phyloP scores from a whole-genome alignment of 2,329 filamentous ascomycete genomes.

The Aureobasidium leucospermi region DNA sequence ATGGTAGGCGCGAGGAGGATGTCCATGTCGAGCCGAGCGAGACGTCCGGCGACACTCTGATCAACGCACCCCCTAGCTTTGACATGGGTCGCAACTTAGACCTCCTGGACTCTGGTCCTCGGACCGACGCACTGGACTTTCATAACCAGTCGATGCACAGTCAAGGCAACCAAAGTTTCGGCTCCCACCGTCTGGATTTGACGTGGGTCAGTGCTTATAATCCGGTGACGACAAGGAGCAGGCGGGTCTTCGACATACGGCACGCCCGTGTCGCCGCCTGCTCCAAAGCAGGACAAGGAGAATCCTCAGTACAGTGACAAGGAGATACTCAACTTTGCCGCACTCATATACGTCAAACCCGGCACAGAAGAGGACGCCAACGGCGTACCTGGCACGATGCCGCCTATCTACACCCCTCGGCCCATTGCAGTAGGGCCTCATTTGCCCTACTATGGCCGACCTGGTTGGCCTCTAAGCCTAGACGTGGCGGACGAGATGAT shows the following conservation, averaged over 20 bases:
- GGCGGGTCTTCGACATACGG: not conserved
- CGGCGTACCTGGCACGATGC: not conserved
- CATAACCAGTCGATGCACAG: not conserved
- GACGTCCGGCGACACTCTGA: not conserved
- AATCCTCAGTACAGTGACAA: not conserved
- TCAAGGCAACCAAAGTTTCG: too few species aligned
- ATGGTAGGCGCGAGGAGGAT: too few species aligned
- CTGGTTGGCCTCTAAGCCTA: not conserved
- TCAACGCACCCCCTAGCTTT: too few species aligned
- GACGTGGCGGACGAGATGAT: too few species aligned
- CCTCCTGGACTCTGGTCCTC: not conserved
- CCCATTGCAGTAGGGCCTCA: not conserved
- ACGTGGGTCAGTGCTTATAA: too few species aligned
- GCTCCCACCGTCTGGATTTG: too few species aligned
- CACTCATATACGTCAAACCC: not conserved
- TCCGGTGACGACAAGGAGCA: too few species aligned
- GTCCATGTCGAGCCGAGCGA: not conserved
- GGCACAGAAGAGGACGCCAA: not conserved
- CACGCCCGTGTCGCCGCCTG: constrained; percentile 18
- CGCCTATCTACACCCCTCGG: not conserved
- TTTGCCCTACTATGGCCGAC: not conserved
- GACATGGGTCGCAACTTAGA: not conserved
- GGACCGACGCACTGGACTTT: not conserved
- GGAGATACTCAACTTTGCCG: not conserved
- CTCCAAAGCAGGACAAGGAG: constrained; percentile 6